A percentile compares a stretch with the other conserved stretches of the same genome.
These are phyloP conservation scores for Cucurbita argyrosperma DNA, from an alignment of 306 rosid species.

Conservation along the genomic window DNA sequence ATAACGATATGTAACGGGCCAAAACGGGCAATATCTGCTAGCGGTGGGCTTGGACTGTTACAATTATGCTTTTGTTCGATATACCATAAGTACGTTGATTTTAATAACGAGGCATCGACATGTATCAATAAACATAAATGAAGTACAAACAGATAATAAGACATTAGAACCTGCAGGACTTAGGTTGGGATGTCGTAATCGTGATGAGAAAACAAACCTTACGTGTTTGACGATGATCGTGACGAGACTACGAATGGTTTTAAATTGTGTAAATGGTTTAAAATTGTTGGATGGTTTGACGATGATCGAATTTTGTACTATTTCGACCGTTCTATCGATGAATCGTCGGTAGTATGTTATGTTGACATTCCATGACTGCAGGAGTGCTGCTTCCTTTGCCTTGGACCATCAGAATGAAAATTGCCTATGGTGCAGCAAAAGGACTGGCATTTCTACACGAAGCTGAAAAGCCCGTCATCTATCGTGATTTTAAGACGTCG, in stretches of 20 bases:
- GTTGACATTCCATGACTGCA: slow-evolving; percentile 10
- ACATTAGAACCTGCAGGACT: neutral
- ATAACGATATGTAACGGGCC: too few relatives aligned
- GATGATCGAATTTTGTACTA: neutral
- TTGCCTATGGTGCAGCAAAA: slow-evolving; percentile 87
- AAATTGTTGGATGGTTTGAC: neutral
- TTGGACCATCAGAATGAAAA: slow-evolving; percentile 95
- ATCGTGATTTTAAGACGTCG: slow-evolving; percentile 94
- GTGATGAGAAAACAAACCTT: neutral
- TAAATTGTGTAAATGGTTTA: neutral
- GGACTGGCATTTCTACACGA: slow-evolving; percentile 99
- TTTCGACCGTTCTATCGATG: neutral
- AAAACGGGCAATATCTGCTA: too few relatives aligned
- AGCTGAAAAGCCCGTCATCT: slow-evolving; percentile 89
- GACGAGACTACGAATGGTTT: too few relatives aligned
- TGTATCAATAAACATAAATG: neutral
- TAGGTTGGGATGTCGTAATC: neutral
- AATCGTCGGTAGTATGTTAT: neutral
- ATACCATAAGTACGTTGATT: neutral
- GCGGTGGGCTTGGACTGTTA: too few relatives aligned
- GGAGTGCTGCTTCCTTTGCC: slow-evolving; percentile 91
- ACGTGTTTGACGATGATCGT: neutral
- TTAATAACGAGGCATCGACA: neutral
- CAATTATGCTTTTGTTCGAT: neutral
- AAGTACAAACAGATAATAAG: neutral